Evolutionary conservation across 345 rosid species (phyloP), one percentile per base, ranked within the genome.

Genomic region (Eucalyptus shirleyi): DNA sequence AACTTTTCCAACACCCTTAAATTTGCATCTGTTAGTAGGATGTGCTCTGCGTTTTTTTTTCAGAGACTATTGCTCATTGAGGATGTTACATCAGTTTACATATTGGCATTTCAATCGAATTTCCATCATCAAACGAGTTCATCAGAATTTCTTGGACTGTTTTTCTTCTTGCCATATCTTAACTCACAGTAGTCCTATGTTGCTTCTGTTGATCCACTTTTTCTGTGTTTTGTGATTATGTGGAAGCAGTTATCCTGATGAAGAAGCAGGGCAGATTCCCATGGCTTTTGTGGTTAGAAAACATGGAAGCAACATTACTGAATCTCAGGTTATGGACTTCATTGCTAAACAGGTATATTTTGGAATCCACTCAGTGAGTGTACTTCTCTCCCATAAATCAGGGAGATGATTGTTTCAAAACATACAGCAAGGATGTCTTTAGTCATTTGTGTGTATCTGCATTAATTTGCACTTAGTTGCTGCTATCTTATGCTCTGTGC

Each of bases 201-300:
- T 19, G 14, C 26, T 72, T 85, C 2, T 6, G 18, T 3, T 85
- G 34, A 26, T 85, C 34, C 55, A 85, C 51, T 47, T 47, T 10
- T 44, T 45, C 87, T 85, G 12, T 85, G 14, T 23, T 45, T 47
- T 47, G 23, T 37, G 14, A 23, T 56, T 50, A 30, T 89, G 56
- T 86, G 77, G 80, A n/a, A 34, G 88, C 93, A 98, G 99, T 89
- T 95, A 94, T 60, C 98, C 99, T 17, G 99, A 98, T 90, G 98
- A 95, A 95, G 99, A 94, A 89, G 98, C 96, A 53, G 99, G 99
- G 30, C 92, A 98, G 94, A 95, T 98, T 87, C 98, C 99, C 42
- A 98, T 98, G 98, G 99, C 98, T 42, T 98, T 91, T 89, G 93
- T 98, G 87, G 99, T 97, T 94, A 96, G 98, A 88, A 96, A 94